Base-by-base conservation (phyloP, 2,329 filamentous ascomycete species). In the Phialophora chinensis region DNA sequence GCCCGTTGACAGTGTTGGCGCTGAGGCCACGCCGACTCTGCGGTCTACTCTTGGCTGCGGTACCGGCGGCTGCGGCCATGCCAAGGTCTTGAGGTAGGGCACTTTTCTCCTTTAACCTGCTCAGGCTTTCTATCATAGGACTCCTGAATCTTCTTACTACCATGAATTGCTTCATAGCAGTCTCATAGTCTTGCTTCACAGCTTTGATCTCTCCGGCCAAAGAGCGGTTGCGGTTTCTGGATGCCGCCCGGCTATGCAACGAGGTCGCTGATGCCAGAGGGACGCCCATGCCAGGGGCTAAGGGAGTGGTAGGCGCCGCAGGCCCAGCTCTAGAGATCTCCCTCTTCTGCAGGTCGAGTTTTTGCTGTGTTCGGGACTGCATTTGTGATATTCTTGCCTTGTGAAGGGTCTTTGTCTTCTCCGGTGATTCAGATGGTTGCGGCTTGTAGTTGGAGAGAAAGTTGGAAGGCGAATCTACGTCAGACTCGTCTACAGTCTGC, bases 391-490 rank as follows among this genome's bases (percentile, higher is more conserved):
- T 59, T 67, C 74, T 59, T 67, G 67, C 65, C 71, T 78, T 75
- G 69, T 76, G 50, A 67, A 70, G 27, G 49, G 69, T 53, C 54
- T 72, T 62, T 66, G 75, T 50, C 60, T 69, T 66, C 72, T 74
- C 76, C 1, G 80, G 79, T 27, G 80, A 81, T 4, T 80, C 78
- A 1, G 80, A 80, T 10, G 77, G 79, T 69, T 81, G 79, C 3
- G 79, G 80, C 67, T 81, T 80, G 68, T 82, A 82, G 68, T 82
- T 79, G 11, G 80, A 79, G 20, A 82, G 77, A 65, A 82, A 82
- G 10, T 79, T 81, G 4, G 80, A 81, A 2, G 81, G 79, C 3
- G 80, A 80, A 59, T 80, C 80, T 4, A 79, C 78, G 53, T 82
- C 79, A 2, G 80, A 81, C 54, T 79, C 80, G 4, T 77, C 77